Percentiles rank a stretch among this genome's conserved stretches.
phyloP scores from a whole-genome alignment of 345 rosid species.

The Arabis hirsuta region DNA sequence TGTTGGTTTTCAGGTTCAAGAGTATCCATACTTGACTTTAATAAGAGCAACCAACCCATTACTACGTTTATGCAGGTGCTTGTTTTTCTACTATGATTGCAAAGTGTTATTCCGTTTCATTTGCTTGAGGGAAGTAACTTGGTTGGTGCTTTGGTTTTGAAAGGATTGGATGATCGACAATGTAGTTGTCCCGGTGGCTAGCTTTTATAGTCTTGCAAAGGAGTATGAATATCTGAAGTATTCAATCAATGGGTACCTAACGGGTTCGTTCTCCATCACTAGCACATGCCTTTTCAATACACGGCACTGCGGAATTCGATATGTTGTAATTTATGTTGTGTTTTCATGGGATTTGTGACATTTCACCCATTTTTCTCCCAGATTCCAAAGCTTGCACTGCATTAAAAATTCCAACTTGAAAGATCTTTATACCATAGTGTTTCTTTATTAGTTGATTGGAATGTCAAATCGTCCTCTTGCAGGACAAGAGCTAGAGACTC shows the following conservation, averaged over 20 bases:
- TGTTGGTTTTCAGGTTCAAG: constrained; percentile 58
- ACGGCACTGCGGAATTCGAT: background rate
- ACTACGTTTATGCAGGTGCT: constrained; percentile 71
- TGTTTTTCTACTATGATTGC: background rate
- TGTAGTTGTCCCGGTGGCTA: constrained; percentile 81
- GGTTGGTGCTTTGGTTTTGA: constrained; percentile 18
- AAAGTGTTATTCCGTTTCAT: background rate
- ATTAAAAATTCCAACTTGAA: background rate
- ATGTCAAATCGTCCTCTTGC: constrained; percentile 15
- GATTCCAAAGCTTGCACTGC: background rate
- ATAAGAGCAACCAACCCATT: constrained; percentile 59
- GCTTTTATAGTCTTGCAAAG: constrained; percentile 65
- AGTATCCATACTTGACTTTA: constrained; percentile 81
- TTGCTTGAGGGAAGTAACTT: constrained; percentile 13
- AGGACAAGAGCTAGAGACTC: constrained; percentile 83
- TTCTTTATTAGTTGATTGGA: constrained; percentile 7
- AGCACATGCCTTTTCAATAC: background rate
- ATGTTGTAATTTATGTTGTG: background rate
- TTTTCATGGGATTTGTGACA: background rate
- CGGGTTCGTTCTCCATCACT: constrained; percentile 55
- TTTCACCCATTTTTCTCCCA: background rate
- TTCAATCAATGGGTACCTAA: constrained; percentile 73
- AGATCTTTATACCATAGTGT: background rate
- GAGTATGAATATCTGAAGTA: constrained; percentile 80
- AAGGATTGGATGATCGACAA: constrained; percentile 91